phyloP scores from a whole-genome alignment of 176 grass and related monocot genomes.

The barley (Hordeum vulgare) region MorexV3_pseudomolecules_assembly NC_058523.1:448974471-448974970 shows the following conservation, averaged over 20 bases:
- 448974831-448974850: background rate
- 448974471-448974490: background rate
- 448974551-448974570: background rate
- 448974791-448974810: constrained; percentile 31
- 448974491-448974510: background rate
- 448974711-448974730: background rate
- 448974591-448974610: constrained; percentile 12
- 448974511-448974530: background rate
- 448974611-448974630: constrained; percentile 19
- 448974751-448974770: background rate
- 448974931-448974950: constrained; percentile 10
- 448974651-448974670: constrained; percentile 39
- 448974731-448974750: too few relatives aligned
- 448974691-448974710: constrained; percentile 27
- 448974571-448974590: constrained; percentile 28
- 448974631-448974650: constrained; percentile 14
- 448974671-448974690: constrained; percentile 49
- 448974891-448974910: constrained; percentile 23
- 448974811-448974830: constrained; percentile 6
- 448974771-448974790: constrained; percentile 2
- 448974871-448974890: background rate
- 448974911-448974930: background rate
- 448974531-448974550: background rate
- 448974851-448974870: constrained; percentile 14
- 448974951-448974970: background rate